Base-by-base conservation (phyloP, 78 protist species). In the Dictyostelium intermedium region DNA sequence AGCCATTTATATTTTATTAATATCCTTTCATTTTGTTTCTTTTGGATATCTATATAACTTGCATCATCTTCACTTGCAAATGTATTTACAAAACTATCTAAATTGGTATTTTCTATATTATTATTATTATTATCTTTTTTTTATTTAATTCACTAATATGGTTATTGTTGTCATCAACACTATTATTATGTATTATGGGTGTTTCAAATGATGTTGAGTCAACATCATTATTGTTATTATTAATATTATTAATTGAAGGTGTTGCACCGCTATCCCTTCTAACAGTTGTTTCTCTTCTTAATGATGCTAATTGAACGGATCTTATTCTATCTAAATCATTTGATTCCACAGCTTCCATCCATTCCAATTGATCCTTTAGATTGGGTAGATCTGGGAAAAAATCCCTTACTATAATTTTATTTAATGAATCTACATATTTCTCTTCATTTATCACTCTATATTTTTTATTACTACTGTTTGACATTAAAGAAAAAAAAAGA, bases 371-470 rank as follows among this genome's bases (percentile, higher is more conserved):
- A 20, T 78, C 80, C 50, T 81, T 91, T 32, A 85, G 73, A 60
- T 63, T 66, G 2, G 92, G 84, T 39, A 96, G 78, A 87, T 84
- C 94, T 5, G 97, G 97, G 47, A 84, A 96, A 56, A 56, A 96
- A 85, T 93, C 96, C 83, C 97, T 91, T 66, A 80, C 63, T 16
- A 96, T 93, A 56, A 96, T 93, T 14, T 66, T 27, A 20, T 70
- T 83, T 34, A 93, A 10, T 18, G 91, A 73, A 5, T 43, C 72
- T 66, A 85, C 87, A 79, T 81, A 96, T 79, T 50, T 41, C 11
- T 96, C 96, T 72, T 96, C 97, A n/a, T 77, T 80, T 10, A 95
- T 78, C 5, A 95, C 85, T 2, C 7, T 39, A 84, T 6, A 37
- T 63, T 35, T 30, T 7, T 43, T 56, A 70, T 79, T 80, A 50